Evolutionary conservation across 768 basidiomycete genomes (phyloP), one percentile per base, ranked within the genome.

Genomic region (Pulveroboletus sp.): DNA sequence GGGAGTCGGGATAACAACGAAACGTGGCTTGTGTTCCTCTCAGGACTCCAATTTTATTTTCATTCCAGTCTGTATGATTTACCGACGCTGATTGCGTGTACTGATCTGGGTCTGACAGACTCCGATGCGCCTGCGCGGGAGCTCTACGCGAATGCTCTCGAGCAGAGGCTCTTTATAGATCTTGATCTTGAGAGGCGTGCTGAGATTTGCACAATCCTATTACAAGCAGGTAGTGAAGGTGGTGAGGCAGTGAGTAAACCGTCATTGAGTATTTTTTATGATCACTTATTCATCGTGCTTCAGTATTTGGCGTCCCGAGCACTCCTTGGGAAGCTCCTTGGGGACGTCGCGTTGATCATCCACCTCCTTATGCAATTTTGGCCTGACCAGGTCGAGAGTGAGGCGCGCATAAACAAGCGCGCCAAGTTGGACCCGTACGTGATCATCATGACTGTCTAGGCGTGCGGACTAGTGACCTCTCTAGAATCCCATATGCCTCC

Each of bases 351-450:
- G 0, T 63, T 88, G 32, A 77, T 86, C 8, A 55, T 76, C 11
- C 73, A 74, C 26, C 69, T 91, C 14, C 69, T 89, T 6, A 58
- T 67, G 17, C 57, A 61, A 8, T 69, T 85, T 27, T 77, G 77
- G 49, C 83, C 82, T 3, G 59, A 61, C 17, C 64, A 71, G 3
- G 59, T 63, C 18, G 74, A 74, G 18, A 59, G 63, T 6, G 69
- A 68, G 12, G 69, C 77, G 8, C 81, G 80, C 12, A 77, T 78
- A 1, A 74, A 71, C 40, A 93, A 93, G 69, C 79, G 87, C 17
- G 71, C 75, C 9, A 89, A 82, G 61, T 64, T 81, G 7, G 71
- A 78, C 8, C 73, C 72, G 86, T 88, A 57, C 30, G 86, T 84
- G 53, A 31, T 76, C 31, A 18, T 46, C 18, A 5, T 42, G 18